Evolutionary conservation across 2,329 filamentous ascomycete species (phyloP), one percentile per base, ranked within the genome.

Genomic region (Aspergillus bombycis): DNA sequence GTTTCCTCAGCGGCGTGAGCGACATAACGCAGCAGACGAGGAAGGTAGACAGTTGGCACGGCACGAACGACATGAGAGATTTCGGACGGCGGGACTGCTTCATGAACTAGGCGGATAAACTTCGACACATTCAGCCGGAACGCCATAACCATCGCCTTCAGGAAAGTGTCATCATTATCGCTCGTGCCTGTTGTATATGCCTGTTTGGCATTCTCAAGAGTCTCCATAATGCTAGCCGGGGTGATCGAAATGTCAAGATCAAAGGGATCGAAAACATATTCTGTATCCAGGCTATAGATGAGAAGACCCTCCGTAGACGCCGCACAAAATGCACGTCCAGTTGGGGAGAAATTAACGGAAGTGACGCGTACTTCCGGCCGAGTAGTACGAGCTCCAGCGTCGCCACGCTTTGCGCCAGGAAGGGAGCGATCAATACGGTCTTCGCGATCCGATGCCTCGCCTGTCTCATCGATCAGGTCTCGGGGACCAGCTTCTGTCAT

Each of bases 201-300:
- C 48, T 70, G 62, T 67, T 78, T 78, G n/a, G 79, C 78, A 34
- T 71, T 77, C 38, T 78, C 73, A 0, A 98, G 84, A 0, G 93
- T 95, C 2, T 90, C 77, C 1, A 97, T 84, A 3, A 94, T 95
- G 10, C 90, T 93, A 1, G 91, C 89, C 0, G 94, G 94, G 5
- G 95, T 99, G 69, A 99, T 92, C 67, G 92, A 91, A 74, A 98
- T 91, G 77, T 97, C 94, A 19, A 99, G 88, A 75, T 99, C 95
- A 73, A 97, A 97, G 0, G 95, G 95, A 74, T 99, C 95, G 74
- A 99, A 99, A 65, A 93, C 87, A 32, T 95, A 85, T 6, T 88
- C 85, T 46, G 88, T 89, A 75, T 99, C 95, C 30, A 99, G 83
- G 67, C 92, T 95, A 83, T 98, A 99, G 66, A 99, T 90, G 50